These are phyloP conservation scores for Corymbia calophylla DNA, from an alignment of 441 rosid genomes.

Conservation along the genomic window DNA sequence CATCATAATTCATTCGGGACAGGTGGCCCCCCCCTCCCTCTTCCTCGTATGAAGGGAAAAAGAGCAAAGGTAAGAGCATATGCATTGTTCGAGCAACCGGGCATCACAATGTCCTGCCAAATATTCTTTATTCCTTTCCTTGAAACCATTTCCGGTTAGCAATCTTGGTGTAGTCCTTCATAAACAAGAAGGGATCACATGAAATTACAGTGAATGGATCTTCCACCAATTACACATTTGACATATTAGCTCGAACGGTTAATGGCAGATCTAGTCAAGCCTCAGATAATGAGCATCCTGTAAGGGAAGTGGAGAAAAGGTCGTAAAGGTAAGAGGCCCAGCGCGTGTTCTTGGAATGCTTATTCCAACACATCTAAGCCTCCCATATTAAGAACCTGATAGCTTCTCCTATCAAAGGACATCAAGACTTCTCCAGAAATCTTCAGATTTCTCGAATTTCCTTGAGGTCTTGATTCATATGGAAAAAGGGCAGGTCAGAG, in stretches of 20 bases:
- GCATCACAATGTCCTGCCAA: background rate
- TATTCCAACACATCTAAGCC: background rate
- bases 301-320: background rate
- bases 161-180: background rate
- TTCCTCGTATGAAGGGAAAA: background rate
- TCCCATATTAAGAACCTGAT: background rate
- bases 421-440: background rate
- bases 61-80: background rate
- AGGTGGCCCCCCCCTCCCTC: background rate
- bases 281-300: background rate
- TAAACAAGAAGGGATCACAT: background rate
- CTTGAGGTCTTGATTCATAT: background rate
- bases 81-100: background rate
- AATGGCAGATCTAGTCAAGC: background rate
- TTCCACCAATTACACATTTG: background rate
- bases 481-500: background rate
- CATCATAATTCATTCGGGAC: background rate
- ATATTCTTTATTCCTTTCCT: background rate
- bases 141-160: background rate
- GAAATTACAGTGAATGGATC: no score
- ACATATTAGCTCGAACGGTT: background rate
- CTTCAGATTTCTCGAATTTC: background rate
- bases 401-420: background rate
- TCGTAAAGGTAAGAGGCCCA: background rate
- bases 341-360: background rate